Evolutionary conservation across 225 moss, liverwort and hornwort genomes (phyloP), one percentile per base, ranked within the genome.

Genomic region (Rhytidiadelphus loreus): DNA sequence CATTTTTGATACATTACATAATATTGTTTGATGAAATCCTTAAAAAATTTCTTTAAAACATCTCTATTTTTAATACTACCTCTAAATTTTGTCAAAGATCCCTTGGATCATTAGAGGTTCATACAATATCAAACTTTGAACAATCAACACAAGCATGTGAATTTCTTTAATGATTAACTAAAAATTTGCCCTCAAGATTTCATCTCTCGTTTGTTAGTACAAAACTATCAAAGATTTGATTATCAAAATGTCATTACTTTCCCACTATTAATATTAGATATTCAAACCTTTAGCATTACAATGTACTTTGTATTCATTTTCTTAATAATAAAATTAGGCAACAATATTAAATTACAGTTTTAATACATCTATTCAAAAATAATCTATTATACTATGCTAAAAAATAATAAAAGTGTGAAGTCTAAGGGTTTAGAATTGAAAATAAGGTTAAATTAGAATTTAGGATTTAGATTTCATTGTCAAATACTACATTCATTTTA

Each of bases 151-250:
- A 66, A 12, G 19, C 7, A 66, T n/a, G 12, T 22, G 4, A n/a
- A 37, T n/a, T 68, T 68, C 2, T 68, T n/a, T 18, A 68, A 12
- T 12, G 13, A 68, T n/a, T 23, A 23, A 7, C 23, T n/a, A 68
- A n/a, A n/a, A 68, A 39, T 7, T 68, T 13, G 39, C 39, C 39
- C 13, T 68, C 13, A 13, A 68, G 22, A 68, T 68, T n/a, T 68
- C n/a, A n/a, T 23, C 68, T 68, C n/a, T n/a, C 7, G n/a, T 68
- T n/a, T n/a, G 13, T 21, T 68, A 69, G 13, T 0, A 39, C 4
- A 39, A 13, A n/a, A 23, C 0, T 69, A 0, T 24, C 4, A 22
- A n/a, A n/a, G 4, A 22, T n/a, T n/a, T 66, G 21, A n/a, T 12
- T 12, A n/a, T 22, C 66, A 35, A 22, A 66, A 12, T 5, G 2